A percentile compares a stretch with the other conserved stretches of the same genome.
Conservation (phyloP, 75 land plant species). For the Pinus taeda region DNA sequence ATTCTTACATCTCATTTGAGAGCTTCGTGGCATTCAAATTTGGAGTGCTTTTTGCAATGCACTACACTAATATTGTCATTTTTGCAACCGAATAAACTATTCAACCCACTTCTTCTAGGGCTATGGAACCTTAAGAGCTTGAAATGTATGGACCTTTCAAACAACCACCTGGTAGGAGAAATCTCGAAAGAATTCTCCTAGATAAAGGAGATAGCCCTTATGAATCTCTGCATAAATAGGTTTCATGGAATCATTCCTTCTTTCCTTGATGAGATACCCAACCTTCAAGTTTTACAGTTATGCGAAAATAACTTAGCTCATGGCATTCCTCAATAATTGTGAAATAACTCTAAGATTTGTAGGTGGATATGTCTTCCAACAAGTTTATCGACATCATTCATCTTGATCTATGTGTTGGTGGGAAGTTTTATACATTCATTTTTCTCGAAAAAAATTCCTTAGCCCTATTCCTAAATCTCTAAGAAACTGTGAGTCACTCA, state of each 20-base stretch:
- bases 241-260: conserved; percentile 42
- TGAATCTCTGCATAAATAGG: conserved; percentile 67
- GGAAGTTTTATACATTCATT: conserved; percentile 46
- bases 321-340: conserved; percentile 60
- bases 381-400: conserved; percentile 69
- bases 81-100: no score
- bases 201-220: conserved; percentile 55
- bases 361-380: conserved; percentile 61
- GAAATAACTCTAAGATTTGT: conserved; percentile 41
- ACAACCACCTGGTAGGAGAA: conserved; percentile 22
- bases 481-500: conserved; percentile 63
- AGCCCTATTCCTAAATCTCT: conserved; percentile 69
- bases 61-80: conserved; percentile 23
- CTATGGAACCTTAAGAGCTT: no score
- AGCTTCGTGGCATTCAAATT: conserved; percentile 15
- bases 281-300: conserved; percentile 55
- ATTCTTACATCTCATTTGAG: neutral
- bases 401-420: conserved; percentile 47
- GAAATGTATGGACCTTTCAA: no score
- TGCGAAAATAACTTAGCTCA: conserved; percentile 65
- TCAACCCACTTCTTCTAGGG: no score
- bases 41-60: conserved; percentile 23
- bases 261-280: conserved; percentile 43
- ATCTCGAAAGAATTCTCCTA: conserved; percentile 56
- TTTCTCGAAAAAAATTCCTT: conserved; percentile 62